Conservation (phyloP, 306 rosid species). For the Delonix regia region DNA sequence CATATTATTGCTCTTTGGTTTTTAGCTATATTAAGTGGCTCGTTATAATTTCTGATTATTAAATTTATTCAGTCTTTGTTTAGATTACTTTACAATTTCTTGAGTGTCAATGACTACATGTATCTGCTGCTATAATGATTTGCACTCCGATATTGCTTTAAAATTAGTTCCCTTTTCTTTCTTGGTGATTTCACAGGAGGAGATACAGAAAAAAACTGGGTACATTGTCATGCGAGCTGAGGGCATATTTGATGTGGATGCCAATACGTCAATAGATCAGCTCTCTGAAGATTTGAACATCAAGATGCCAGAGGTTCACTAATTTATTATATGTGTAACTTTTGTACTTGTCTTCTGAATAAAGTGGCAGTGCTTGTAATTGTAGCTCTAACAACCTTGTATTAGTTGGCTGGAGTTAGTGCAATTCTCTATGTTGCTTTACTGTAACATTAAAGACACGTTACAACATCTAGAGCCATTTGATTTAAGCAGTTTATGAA, state of each 20-base stretch:
- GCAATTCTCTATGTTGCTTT: conserved; percentile 9
- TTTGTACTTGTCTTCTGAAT: conserved; percentile 9
- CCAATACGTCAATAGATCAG: conserved; percentile 95
- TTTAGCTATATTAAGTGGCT: conserved; percentile 12
- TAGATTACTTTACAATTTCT: background rate
- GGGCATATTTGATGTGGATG: conserved; percentile 96
- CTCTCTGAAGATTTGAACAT: conserved; percentile 92
- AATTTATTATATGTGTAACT: conserved; percentile 17
- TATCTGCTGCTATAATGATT: conserved; percentile 24
- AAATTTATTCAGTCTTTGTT: background rate
- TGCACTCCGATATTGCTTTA: conserved; percentile 18
- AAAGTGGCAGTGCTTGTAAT: conserved; percentile 16
- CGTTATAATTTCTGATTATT: background rate
- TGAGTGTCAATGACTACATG: conserved; percentile 11
- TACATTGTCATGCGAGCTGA: conserved; percentile 96
- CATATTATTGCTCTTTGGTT: background rate
- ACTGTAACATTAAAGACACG: background rate
- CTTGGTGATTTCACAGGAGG: conserved; percentile 68
- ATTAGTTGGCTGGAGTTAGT: conserved; percentile 11
- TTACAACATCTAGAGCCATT: background rate
- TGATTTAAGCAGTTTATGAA: conserved; percentile 4
- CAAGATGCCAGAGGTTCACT: conserved; percentile 93
- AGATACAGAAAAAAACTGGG: conserved; percentile 98
- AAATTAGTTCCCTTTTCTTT: conserved; percentile 14
- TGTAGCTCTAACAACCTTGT: background rate